Evolutionary conservation across 2,329 filamentous ascomycete genomes (phyloP).

Genomic region (Xylaria sp.): DNA sequence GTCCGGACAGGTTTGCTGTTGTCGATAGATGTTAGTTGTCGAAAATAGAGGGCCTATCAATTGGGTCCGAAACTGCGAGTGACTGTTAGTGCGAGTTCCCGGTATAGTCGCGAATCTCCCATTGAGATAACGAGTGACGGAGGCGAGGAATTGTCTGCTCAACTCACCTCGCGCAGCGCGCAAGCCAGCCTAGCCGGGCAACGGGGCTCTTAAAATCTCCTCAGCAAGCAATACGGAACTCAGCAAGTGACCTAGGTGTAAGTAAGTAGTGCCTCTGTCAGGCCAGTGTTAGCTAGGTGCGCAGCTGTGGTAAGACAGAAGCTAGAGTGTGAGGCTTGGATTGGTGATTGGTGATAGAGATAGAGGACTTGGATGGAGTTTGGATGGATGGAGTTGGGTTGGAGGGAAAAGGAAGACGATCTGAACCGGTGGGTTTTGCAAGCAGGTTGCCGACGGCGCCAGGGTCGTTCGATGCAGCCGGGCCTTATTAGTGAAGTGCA

Average conservation of each 20-base stretch:
- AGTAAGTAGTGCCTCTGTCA: slow-evolving; percentile 36
- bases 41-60: slow-evolving; percentile 40
- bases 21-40: slow-evolving; percentile 53
- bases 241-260: slow-evolving; percentile 41
- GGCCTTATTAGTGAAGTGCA: slow-evolving; percentile 8
- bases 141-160: slow-evolving; percentile 11
- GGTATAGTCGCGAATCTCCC: not conserved
- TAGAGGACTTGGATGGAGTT: not conserved
- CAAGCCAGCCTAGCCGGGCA: slow-evolving; percentile 47
- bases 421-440: slow-evolving; percentile 3
- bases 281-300: slow-evolving; percentile 10
- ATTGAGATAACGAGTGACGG: not conserved
- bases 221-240: slow-evolving; percentile 45
- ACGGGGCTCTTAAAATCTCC: slow-evolving; percentile 35
- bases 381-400: slow-evolving; percentile 7
- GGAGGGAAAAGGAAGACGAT: slow-evolving; percentile 3
- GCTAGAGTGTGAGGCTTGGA: not conserved
- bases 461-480: not conserved
- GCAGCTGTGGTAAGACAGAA: not conserved
- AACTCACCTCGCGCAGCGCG: slow-evolving; percentile 45
- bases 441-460: slow-evolving; percentile 3
- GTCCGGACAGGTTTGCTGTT: slow-evolving; percentile 64
- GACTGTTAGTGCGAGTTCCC: not conserved
- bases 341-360: not conserved
- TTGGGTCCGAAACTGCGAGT: slow-evolving; percentile 52